Percentiles rank a stretch among this genome's conserved stretches.
phyloP scores from a whole-genome alignment of 176 grass and related monocot genomes.

The Dendrocalamus sinicus region DNA sequence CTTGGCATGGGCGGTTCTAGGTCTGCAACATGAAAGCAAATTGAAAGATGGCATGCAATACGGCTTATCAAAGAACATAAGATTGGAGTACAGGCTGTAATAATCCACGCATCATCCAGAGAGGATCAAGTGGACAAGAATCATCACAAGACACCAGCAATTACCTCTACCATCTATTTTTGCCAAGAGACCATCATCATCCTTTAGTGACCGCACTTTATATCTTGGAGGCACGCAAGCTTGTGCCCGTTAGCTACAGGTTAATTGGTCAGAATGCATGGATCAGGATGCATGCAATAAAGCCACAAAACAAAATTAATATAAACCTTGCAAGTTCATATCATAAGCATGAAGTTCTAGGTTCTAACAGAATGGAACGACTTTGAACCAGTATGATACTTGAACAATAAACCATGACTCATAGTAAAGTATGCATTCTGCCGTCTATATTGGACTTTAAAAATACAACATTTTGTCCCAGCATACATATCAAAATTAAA shows the following conservation, averaged over 20 bases:
- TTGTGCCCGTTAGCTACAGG: slow-evolving; percentile 67
- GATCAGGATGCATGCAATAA: slow-evolving; percentile 5
- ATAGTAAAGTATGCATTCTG: background rate
- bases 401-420: background rate
- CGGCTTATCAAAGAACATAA: background rate
- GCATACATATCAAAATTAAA: background rate
- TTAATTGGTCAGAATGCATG: background rate
- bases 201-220: slow-evolving; percentile 63
- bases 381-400: background rate
- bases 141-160: slow-evolving; percentile 2
- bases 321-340: background rate
- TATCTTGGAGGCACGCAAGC: slow-evolving; percentile 58
- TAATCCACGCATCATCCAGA: background rate
- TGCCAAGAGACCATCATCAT: slow-evolving; percentile 63
- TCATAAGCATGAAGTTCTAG: slow-evolving; percentile 5
- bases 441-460: background rate
- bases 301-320: slow-evolving; percentile 12
- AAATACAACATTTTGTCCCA: background rate
- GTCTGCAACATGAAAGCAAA: slow-evolving; percentile 51
- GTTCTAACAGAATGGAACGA: slow-evolving; percentile 9
- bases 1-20: slow-evolving; percentile 77
- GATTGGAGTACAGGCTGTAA: background rate
- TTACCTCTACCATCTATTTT: slow-evolving; percentile 72
- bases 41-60: background rate
- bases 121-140: background rate